Evolutionary conservation across 139 green algal genomes (phyloP).

Genomic region (Chlamydomonas sp.): DNA sequence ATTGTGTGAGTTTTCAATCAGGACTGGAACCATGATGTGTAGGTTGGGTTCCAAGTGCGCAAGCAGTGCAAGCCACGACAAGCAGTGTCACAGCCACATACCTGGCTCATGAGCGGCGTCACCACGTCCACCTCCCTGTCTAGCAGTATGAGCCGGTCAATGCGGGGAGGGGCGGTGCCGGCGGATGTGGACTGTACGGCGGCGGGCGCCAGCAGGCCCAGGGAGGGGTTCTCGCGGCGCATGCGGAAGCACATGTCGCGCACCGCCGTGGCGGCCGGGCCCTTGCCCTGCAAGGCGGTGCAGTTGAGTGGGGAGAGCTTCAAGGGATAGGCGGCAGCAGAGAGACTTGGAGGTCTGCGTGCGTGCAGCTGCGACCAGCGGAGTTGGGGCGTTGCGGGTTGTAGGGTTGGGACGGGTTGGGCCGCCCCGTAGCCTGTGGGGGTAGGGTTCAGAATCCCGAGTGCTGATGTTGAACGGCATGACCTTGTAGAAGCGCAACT

Average conservation of each 20-base stretch:
- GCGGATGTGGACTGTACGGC: background rate
- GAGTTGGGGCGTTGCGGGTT: no score
- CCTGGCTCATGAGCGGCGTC: conserved; percentile 88
- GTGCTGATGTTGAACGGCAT: no score
- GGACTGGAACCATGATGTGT: no score
- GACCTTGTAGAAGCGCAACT: no score
- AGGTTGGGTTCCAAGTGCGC: background rate
- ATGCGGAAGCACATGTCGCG: conserved; percentile 77
- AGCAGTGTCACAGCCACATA: conserved; percentile 38
- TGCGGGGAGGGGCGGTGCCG: conserved; percentile 24
- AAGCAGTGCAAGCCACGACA: background rate
- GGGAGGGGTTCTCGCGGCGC: conserved; percentile 66
- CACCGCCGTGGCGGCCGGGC: conserved; percentile 71
- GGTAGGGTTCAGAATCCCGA: no score
- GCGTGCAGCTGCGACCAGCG: no score
- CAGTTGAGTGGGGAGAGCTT: background rate
- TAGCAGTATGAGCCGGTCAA: conserved; percentile 72
- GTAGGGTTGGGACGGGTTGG: no score
- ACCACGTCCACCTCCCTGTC: conserved; percentile 89
- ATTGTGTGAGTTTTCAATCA: no score
- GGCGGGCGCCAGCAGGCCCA: background rate
- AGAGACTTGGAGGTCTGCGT: no score
- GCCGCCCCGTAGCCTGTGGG: no score
- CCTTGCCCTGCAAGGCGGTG: conserved; percentile 73
- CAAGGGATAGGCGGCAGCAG: no score